phyloP scores from a whole-genome alignment of 2,329 filamentous ascomycete species.

The Lachnellula occidentalis region DNA sequence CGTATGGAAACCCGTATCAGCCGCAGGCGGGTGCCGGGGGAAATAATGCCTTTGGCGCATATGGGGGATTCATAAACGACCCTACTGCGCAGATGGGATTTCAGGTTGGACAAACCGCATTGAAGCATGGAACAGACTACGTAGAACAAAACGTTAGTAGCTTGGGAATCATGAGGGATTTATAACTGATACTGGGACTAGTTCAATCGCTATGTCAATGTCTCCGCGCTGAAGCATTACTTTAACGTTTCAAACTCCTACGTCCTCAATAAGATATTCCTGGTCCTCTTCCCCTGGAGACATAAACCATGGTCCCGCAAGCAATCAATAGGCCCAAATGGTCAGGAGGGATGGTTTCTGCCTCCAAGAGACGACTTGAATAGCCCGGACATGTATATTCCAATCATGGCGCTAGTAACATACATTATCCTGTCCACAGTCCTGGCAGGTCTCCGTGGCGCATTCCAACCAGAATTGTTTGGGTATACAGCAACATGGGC shows the following conservation, averaged over 20 bases:
- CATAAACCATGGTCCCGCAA: constrained; percentile 97
- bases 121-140: constrained; percentile 88
- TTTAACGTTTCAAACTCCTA: constrained; percentile 99
- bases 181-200: constrained; percentile 31
- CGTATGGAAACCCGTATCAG: constrained; percentile 71
- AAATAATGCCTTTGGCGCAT: constrained; percentile 59
- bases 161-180: background rate
- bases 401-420: constrained; percentile 94
- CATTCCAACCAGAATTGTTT: constrained; percentile 90
- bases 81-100: constrained; percentile 91
- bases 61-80: constrained; percentile 93
- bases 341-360: constrained; percentile 73
- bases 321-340: constrained; percentile 65
- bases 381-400: constrained; percentile 99
- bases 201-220: constrained; percentile 81
- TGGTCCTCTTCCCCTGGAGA: constrained; percentile 95
- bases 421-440: constrained; percentile 93
- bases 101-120: constrained; percentile 86
- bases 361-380: constrained; percentile 94
- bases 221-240: constrained; percentile 93
- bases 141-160: constrained; percentile 82
- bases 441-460: constrained; percentile 80
- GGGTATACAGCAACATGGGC: constrained; percentile 84
- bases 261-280: constrained; percentile 84
- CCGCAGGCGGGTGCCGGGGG: constrained; percentile 44